Evolutionary conservation across 2,329 filamentous ascomycete species (phyloP).

Genomic region (Nemania bipapillata): DNA sequence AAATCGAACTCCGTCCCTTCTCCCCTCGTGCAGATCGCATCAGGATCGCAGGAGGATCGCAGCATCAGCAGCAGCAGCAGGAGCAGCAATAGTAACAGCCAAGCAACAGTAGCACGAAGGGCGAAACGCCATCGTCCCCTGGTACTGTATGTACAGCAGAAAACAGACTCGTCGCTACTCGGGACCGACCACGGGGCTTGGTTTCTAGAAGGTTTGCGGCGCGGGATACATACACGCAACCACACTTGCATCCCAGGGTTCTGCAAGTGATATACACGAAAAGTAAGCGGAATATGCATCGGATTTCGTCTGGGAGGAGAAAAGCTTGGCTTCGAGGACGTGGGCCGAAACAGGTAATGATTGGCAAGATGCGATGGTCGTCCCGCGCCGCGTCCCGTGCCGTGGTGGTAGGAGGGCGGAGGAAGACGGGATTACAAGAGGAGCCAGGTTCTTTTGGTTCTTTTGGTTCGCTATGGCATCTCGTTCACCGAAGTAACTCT

Average conservation of each 20-base stretch:
- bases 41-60: not conserved
- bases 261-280: conserved; percentile 28
- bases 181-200: conserved; percentile 29
- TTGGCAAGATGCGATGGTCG: conserved; percentile 5
- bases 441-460: conserved; percentile 1
- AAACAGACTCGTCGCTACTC: conserved; percentile 19
- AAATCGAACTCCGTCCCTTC: not conserved
- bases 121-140: too few species aligned
- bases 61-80: not conserved
- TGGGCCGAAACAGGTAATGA: conserved; percentile 14
- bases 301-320: conserved; percentile 23
- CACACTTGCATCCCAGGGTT: conserved; percentile 23
- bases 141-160: too few species aligned
- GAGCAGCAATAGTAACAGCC: not conserved
- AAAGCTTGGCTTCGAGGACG: conserved; percentile 25
- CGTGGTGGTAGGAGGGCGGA: conserved; percentile 14
- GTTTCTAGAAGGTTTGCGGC: conserved; percentile 19
- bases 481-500: conserved; percentile 6
- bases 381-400: conserved; percentile 7
- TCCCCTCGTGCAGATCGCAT: conserved; percentile 8
- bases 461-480: conserved; percentile 1
- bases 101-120: too few species aligned
- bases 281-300: conserved; percentile 36
- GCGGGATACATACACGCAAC: conserved; percentile 18
- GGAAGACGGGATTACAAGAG: not conserved